A percentile compares a stretch with the other conserved stretches of the same genome.
Evolutionary conservation across 2,329 filamentous ascomycete species (phyloP).

Genomic region (Stemphylium vesicarium): DNA sequence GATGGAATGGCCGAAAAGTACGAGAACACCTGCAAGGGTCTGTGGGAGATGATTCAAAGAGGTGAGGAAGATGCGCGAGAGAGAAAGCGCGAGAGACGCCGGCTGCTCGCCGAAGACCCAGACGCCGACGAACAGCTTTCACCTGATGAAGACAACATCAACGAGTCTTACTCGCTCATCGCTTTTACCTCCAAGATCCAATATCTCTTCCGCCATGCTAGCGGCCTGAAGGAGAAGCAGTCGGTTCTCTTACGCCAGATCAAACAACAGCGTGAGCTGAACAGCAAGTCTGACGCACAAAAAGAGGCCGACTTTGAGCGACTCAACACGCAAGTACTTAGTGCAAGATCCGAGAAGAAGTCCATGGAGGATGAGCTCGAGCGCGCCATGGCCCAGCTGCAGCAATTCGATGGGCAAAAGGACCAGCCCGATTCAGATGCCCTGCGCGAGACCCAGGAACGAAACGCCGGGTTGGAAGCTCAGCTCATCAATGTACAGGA

Average conservation of each 20-base stretch:
- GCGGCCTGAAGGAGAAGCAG: constrained; percentile 83
- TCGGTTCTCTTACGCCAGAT: constrained; percentile 88
- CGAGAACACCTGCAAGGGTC: constrained; percentile 58
- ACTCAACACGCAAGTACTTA: constrained; percentile 51
- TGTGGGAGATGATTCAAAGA: constrained; percentile 60
- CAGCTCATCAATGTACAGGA: constrained; percentile 45
- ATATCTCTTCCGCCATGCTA: constrained; percentile 77
- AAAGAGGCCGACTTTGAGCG: constrained; percentile 49
- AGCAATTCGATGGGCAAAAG: constrained; percentile 39
- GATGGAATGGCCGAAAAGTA: constrained; percentile 49
- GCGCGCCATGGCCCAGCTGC: constrained; percentile 41
- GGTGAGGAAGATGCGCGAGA: constrained; percentile 52
- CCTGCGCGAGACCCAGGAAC: constrained; percentile 39
- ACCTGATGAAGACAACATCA: constrained; percentile 65
- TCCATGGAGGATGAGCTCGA: constrained; percentile 46
- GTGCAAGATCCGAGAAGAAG: constrained; percentile 44
- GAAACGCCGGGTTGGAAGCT: constrained; percentile 41
- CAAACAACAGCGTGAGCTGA: constrained; percentile 92
- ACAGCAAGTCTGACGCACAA: constrained; percentile 77
- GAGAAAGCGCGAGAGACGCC: constrained; percentile 44
- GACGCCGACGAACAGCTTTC: constrained; percentile 67
- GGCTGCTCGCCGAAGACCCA: constrained; percentile 57
- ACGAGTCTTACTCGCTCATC: constrained; percentile 71
- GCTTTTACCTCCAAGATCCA: constrained; percentile 82
- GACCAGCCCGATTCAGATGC: constrained; percentile 25